A percentile compares a stretch with the other conserved stretches of the same genome.
These are phyloP conservation scores for Stemphylium beticola DNA, from an alignment of 2,329 filamentous ascomycete species.

Conservation along the genomic window DNA sequence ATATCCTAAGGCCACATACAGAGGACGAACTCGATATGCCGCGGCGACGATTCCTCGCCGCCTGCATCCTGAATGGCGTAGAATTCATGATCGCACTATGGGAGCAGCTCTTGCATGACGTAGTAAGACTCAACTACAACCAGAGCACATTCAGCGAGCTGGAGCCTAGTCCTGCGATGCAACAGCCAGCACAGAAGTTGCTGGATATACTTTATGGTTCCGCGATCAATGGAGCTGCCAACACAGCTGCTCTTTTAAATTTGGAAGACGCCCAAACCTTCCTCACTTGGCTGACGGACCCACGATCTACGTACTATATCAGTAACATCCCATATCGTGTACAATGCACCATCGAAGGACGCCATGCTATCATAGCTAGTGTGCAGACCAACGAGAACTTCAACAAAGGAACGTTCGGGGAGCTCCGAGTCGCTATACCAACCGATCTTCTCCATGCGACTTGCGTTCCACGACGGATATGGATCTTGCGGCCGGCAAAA, in stretches of 20 bases:
- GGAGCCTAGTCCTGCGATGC: constrained; percentile 4
- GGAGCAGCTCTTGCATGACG: constrained; percentile 18
- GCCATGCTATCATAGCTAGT: constrained; percentile 6
- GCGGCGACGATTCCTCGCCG: constrained; percentile 19
- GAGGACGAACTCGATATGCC: background rate
- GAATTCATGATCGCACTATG: constrained; percentile 18
- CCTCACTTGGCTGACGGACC: constrained; percentile 24
- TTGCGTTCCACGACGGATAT: constrained; percentile 17
- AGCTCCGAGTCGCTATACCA: constrained; percentile 16
- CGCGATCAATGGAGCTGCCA: background rate
- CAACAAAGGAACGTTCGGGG: constrained; percentile 3
- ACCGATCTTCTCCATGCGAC: constrained; percentile 11
- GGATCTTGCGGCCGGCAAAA: constrained; percentile 17
- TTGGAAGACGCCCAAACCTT: constrained; percentile 19
- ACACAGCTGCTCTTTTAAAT: background rate
- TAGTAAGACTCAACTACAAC: constrained; percentile 21
- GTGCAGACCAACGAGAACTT: constrained; percentile 12
- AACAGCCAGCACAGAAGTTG: constrained; percentile 6
- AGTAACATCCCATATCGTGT: background rate
- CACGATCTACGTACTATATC: constrained; percentile 24
- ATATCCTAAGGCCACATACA: background rate
- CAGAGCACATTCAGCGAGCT: constrained; percentile 10
- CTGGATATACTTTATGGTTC: constrained; percentile 8
- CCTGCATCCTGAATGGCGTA: constrained; percentile 17
- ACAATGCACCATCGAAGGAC: constrained; percentile 1